Evolutionary conservation across 352 stramenopile species (phyloP), one percentile per base, ranked within the genome.

Genomic region (Phytopythium oedochilum): DNA sequence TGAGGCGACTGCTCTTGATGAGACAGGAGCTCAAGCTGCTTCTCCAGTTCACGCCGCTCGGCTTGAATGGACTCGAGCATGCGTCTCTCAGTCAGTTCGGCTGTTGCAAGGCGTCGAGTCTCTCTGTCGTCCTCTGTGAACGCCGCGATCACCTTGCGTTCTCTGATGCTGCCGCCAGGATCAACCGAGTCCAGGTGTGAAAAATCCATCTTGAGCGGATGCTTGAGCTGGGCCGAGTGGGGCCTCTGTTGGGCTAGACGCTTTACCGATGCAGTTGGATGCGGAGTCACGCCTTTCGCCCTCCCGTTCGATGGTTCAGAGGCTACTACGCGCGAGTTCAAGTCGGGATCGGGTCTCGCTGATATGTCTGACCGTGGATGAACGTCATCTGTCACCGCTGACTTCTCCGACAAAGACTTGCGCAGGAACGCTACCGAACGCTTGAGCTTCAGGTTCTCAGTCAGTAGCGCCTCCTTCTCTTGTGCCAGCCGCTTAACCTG

Each of bases 361-460:
- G 26, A 10, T 10, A 20, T 20, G 6, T 14, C 35, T 8, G 20
- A 17, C 20, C 55, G 59, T 35, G 39, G 17, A 14, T 23, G 20
- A 29, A 26, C 40, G 7, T 36, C 40, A 0, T 26, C 61, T 5
- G 52, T 38, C 17, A 31, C 20, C 0, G 22, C 43, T 7, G 44
- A 59, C 53, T 51, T 51, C 47, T 61, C 28, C 17, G 45, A 53
- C 0, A 58, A 45, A 10, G 43, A 31, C 59, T 68, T 68, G 12
- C 61, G 61, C 12, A 71, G 42, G 48, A 18, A 53, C 12, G 53
- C 43, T 18, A 76, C 22, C 14, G 52, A 66, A 35, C 68, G 73
- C 18, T 66, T 71, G 20, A 84, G 59, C n/a, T 73, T 70, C 20
- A 75, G 71, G 55, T 89, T 88, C 36, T 89, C 80, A 3, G 26